A percentile compares a stretch with the other conserved stretches of the same genome.
Evolutionary conservation across 768 basidiomycete genomes (phyloP).

Genomic region (Grammothele lineata): DNA sequence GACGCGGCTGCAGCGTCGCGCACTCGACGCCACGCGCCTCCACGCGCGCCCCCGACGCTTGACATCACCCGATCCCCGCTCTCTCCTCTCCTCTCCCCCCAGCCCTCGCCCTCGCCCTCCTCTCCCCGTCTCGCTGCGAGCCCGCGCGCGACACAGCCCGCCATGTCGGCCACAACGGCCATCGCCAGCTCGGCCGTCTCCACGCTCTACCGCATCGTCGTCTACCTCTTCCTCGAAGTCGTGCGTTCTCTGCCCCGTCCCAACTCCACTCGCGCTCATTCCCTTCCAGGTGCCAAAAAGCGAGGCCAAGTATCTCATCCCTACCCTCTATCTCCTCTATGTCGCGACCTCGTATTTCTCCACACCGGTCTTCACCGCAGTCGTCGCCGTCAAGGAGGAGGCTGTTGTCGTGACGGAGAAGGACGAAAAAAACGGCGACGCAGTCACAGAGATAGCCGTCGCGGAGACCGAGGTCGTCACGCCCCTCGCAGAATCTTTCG

Average conservation of each 20-base stretch:
- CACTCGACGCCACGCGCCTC: too few relatives aligned
- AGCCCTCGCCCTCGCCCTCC: conserved; percentile 1
- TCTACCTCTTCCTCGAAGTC: conserved; percentile 48
- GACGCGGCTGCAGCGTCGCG: too few relatives aligned
- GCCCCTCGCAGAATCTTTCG: conserved; percentile 1
- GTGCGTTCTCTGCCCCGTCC: conserved; percentile 28
- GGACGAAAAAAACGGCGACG: conserved; percentile 5
- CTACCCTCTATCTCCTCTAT: conserved; percentile 25
- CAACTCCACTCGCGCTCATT: not conserved
- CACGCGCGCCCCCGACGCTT: not conserved
- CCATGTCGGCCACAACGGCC: conserved; percentile 14
- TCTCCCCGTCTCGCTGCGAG: conserved; percentile 1
- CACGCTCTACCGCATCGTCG: conserved; percentile 38
- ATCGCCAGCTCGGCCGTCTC: conserved; percentile 24
- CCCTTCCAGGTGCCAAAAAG: conserved; percentile 36
- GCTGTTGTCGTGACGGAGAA: conserved; percentile 8
- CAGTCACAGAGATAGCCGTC: conserved; percentile 7
- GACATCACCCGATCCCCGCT: conserved; percentile 14
- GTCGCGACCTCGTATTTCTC: conserved; percentile 15
- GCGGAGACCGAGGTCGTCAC: conserved; percentile 1
- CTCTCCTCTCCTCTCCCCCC: not conserved
- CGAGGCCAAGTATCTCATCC: conserved; percentile 28
- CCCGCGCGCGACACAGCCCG: not conserved
- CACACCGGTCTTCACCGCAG: conserved; percentile 3
- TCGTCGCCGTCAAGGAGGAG: conserved; percentile 11